Conservation (phyloP, 371 early-diverging fungal species). For the Apophysomyces elegans region DNA sequence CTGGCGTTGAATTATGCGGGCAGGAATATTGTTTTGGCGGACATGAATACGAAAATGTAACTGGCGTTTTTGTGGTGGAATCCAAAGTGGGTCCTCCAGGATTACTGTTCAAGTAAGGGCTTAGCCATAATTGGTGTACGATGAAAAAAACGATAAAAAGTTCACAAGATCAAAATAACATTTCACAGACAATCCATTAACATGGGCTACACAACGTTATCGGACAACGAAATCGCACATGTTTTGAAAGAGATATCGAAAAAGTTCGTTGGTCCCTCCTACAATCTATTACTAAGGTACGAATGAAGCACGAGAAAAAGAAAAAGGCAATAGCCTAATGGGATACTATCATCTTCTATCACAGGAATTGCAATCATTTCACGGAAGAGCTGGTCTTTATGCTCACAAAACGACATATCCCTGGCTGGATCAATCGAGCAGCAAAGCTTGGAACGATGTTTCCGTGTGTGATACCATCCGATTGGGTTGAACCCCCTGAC, state of each 20-base stretch:
- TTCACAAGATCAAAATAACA: neutral
- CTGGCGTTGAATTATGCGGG: conserved; percentile 65
- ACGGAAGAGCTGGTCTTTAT: conserved; percentile 48
- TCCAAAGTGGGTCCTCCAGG: conserved; percentile 64
- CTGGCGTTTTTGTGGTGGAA: conserved; percentile 66
- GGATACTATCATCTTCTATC: neutral
- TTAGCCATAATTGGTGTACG: neutral
- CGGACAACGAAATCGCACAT: conserved; percentile 51
- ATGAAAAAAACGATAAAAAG: neutral
- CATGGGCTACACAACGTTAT: conserved; percentile 49
- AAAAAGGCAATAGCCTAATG: neutral
- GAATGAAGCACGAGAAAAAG: too few relatives aligned
- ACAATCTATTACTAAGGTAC: conserved; percentile 54
- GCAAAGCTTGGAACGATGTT: conserved; percentile 60
- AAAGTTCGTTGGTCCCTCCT: conserved; percentile 56
- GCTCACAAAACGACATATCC: conserved; percentile 48
- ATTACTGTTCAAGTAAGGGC: conserved; percentile 60
- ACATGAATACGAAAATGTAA: conserved; percentile 60
- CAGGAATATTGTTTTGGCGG: conserved; percentile 72
- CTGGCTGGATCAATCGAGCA: conserved; percentile 64
- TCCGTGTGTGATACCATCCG: conserved; percentile 63
- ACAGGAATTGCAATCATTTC: conserved; percentile 66
- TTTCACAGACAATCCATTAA: conserved; percentile 48
- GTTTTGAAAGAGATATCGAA: conserved; percentile 48
- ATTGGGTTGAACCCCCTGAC: conserved; percentile 61